Conservation (phyloP, 148 eudicot species). For the Rhododendron molle region DNA sequence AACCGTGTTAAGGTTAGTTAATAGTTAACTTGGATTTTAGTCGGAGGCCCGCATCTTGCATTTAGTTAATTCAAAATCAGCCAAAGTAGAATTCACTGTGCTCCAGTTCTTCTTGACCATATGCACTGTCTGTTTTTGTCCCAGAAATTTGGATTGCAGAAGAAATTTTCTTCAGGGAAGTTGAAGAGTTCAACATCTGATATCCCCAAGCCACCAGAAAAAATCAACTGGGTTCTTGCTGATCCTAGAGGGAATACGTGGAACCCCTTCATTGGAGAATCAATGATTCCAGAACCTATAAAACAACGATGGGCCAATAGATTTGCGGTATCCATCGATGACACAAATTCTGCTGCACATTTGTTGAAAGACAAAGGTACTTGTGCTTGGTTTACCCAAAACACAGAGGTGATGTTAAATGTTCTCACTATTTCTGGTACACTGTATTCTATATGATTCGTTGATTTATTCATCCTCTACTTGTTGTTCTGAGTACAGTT, state of each 20-base stretch:
- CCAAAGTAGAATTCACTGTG: background rate
- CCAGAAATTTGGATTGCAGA: slow-evolving; percentile 18
- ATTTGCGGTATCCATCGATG: slow-evolving; percentile 20
- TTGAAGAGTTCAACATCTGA: slow-evolving; percentile 20
- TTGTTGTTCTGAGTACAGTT: background rate
- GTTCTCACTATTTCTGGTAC: background rate
- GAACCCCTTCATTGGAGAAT: slow-evolving; percentile 34
- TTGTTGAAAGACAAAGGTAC: slow-evolving; percentile 10
- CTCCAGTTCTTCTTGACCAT: slow-evolving; percentile 1
- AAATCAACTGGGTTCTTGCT: slow-evolving; percentile 45
- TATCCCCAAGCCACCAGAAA: slow-evolving; percentile 24
- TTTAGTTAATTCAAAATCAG: background rate
- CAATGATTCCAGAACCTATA: slow-evolving; percentile 31
- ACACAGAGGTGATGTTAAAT: background rate
- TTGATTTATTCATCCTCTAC: background rate
- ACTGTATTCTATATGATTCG: background rate
- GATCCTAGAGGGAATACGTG: slow-evolving; percentile 31
- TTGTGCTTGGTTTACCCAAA: background rate
- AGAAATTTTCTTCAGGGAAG: slow-evolving; percentile 17
- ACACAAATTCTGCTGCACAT: slow-evolving; percentile 1
- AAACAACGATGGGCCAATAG: slow-evolving; percentile 33
- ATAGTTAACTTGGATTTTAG: background rate
- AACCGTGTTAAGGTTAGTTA: slow-evolving; percentile 25
- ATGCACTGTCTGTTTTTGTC: background rate
- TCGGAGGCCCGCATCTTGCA: background rate